Evolutionary conservation across 1,139 yeast species (phyloP).

Genomic region (Lodderomyces pseudojiufengensis): DNA sequence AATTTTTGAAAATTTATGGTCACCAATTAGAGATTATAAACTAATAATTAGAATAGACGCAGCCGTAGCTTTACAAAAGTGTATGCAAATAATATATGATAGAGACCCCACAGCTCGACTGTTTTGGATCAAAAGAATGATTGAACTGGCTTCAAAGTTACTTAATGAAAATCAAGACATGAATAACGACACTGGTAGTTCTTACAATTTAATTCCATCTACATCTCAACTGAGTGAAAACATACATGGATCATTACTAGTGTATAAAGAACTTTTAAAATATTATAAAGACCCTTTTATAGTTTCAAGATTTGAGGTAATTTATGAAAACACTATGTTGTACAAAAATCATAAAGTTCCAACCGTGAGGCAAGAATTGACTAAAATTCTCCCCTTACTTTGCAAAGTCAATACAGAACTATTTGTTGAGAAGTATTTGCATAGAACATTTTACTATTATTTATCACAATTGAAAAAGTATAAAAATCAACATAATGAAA

Average conservation of each 20-base stretch:
- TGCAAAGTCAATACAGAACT: conserved; percentile 75
- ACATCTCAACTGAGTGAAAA: conserved; percentile 52
- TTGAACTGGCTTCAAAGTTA: conserved; percentile 52
- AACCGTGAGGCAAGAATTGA: conserved; percentile 76
- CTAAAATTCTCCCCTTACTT: conserved; percentile 75
- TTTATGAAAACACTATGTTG: conserved; percentile 70
- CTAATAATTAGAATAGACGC: conserved; percentile 76
- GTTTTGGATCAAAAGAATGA: conserved; percentile 70
- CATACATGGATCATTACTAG: conserved; percentile 81
- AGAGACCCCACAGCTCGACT: conserved; percentile 70
- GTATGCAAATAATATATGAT: conserved; percentile 73
- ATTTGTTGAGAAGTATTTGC: conserved; percentile 79
- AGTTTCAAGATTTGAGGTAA: conserved; percentile 58
- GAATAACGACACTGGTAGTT: conserved; percentile 5
- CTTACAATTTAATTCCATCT: conserved; percentile 26
- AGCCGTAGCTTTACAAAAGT: conserved; percentile 73
- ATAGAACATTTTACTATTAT: conserved; percentile 73
- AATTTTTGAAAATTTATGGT: conserved; percentile 81
- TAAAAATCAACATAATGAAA: conserved; percentile 41
- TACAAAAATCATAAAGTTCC: conserved; percentile 76
- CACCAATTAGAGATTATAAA: conserved; percentile 77
- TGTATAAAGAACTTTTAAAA: conserved; percentile 75
- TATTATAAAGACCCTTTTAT: conserved; percentile 57
- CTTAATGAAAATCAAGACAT: conserved; percentile 25
- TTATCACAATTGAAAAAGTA: conserved; percentile 74